phyloP scores from a whole-genome alignment of 2,329 filamentous ascomycete species.

The Cytospora chrysosperma region DNA sequence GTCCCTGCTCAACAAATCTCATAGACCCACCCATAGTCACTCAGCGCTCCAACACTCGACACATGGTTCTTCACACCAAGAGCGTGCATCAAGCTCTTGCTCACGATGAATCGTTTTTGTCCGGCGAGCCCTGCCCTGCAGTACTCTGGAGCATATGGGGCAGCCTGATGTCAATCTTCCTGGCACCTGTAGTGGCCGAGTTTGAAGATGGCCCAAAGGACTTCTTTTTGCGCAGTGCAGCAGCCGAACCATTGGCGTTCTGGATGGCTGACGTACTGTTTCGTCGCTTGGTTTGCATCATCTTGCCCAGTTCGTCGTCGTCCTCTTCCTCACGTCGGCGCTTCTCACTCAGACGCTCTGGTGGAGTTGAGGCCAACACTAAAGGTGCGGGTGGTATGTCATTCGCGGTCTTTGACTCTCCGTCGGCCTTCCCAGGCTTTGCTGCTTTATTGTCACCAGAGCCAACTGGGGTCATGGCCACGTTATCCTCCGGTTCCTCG shows the following conservation, averaged over 20 bases:
- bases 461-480: conserved; percentile 30
- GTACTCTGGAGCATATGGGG: conserved; percentile 43
- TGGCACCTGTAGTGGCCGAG: conserved; percentile 41
- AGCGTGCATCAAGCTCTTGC: background rate
- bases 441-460: conserved; percentile 31
- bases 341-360: conserved; percentile 83
- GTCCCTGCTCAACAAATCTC: background rate
- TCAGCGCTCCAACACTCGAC: background rate
- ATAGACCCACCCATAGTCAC: background rate
- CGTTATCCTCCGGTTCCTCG: conserved; percentile 67
- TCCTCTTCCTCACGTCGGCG: conserved; percentile 90
- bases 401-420: conserved; percentile 32
- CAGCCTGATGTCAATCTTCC: conserved; percentile 60
- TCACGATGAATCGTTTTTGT: conserved; percentile 43
- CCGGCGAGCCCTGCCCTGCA: conserved; percentile 36
- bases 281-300: conserved; percentile 64
- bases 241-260: conserved; percentile 38
- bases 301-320: conserved; percentile 85
- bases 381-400: conserved; percentile 34
- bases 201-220: conserved; percentile 42
- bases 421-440: conserved; percentile 28
- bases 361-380: conserved; percentile 54
- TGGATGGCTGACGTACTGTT: conserved; percentile 55
- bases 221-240: conserved; percentile 46
- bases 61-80: background rate